phyloP scores from a whole-genome alignment of 192 early-diverging fungal species.

The Coemansia sp. region DNA sequence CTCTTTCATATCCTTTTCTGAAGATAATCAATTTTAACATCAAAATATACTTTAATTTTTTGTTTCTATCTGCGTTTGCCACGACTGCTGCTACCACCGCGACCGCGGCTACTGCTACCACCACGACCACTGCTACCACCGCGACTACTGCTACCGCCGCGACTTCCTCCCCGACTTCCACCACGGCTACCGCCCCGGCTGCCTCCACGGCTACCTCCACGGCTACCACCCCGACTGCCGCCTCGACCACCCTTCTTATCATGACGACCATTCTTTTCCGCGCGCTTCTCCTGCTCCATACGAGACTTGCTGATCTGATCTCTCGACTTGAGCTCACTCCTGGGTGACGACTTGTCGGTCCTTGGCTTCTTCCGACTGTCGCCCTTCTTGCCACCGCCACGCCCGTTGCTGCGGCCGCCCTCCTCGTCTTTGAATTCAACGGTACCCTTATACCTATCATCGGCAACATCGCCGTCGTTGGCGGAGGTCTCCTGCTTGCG shows the following conservation, averaged over 20 bases:
- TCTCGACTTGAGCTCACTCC: conserved; percentile 79
- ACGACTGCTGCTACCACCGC: conserved; percentile 30
- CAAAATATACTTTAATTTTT: not conserved
- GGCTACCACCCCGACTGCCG: conserved; percentile 4
- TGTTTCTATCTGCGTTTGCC: conserved; percentile 30
- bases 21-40: not conserved
- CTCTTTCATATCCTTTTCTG: not conserved
- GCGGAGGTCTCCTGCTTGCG: conserved; percentile 55
- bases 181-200: not conserved
- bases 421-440: conserved; percentile 49
- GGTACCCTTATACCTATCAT: conserved; percentile 47
- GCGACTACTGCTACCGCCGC: conserved; percentile 11
- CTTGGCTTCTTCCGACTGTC: not conserved
- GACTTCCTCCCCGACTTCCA: conserved; percentile 14
- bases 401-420: conserved; percentile 13
- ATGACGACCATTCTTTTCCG: conserved; percentile 62
- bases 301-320: conserved; percentile 80
- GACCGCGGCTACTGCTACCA: not conserved
- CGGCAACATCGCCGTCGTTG: conserved; percentile 16
- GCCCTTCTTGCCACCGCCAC: conserved; percentile 46
- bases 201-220: conserved; percentile 1
- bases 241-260: conserved; percentile 10
- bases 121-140: conserved; percentile 22
- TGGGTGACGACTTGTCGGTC: conserved; percentile 32
- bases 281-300: conserved; percentile 69